These are phyloP conservation scores for Tuber melanosporum DNA, from an alignment of 495 filamentous ascomycete species.

Conservation along the genomic window DNA sequence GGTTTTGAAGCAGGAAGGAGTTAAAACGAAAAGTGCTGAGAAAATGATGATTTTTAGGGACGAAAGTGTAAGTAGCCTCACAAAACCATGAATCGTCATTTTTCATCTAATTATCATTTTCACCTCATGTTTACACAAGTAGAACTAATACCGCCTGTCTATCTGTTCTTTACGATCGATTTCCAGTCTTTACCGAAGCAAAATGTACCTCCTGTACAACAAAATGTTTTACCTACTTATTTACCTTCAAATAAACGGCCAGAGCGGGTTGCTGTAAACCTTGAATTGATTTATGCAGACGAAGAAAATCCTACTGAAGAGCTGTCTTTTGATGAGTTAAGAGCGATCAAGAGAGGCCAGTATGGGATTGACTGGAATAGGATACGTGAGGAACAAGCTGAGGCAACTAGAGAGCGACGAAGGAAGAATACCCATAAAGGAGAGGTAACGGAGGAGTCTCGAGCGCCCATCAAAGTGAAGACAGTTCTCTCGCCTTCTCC, in stretches of 20 bases:
- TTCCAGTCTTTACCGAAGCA: constrained; percentile 35
- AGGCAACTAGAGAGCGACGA: constrained; percentile 66
- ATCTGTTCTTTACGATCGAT: constrained; percentile 18
- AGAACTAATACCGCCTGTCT: constrained; percentile 40
- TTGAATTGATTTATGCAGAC: constrained; percentile 71
- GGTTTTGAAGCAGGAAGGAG: constrained; percentile 78
- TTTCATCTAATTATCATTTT: constrained; percentile 27
- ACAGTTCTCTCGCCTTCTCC: constrained; percentile 39
- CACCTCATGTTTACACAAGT: constrained; percentile 39
- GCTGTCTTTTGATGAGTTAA: constrained; percentile 71
- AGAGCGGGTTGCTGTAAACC: constrained; percentile 79
- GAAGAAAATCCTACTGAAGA: constrained; percentile 33
- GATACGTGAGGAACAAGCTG: constrained; percentile 43
- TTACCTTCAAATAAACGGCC: constrained; percentile 29
- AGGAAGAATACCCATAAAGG: constrained; percentile 46
- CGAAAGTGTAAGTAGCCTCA: constrained; percentile 61
- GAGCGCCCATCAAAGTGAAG: constrained; percentile 39
- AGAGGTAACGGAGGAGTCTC: constrained; percentile 30
- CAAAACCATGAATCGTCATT: constrained; percentile 8
- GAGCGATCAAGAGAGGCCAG: constrained; percentile 74
- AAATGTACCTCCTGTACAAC: neutral
- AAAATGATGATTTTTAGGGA: constrained; percentile 95
- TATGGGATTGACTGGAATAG: constrained; percentile 62
- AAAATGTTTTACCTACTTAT: constrained; percentile 12
- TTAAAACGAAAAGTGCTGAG: constrained; percentile 56